These are phyloP conservation scores for Monilinia polystroma DNA, from an alignment of 2,329 filamentous ascomycete genomes.

Conservation along the genomic window DNA sequence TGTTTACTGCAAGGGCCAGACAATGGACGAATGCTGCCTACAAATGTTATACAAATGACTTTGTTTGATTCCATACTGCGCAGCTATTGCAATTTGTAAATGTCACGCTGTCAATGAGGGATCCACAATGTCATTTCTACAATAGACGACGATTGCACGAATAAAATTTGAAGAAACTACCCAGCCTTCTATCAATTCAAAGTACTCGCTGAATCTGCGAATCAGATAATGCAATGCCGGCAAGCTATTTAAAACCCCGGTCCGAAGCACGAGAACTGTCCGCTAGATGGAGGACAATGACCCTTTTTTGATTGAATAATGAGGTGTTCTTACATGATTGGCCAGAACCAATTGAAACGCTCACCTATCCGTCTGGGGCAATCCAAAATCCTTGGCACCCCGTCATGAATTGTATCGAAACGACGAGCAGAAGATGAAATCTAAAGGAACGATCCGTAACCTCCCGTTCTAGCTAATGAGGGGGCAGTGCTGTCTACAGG, in stretches of 20 bases:
- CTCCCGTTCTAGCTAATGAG: neutral
- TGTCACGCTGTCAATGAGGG: neutral
- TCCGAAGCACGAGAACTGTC: neutral
- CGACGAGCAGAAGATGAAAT: neutral
- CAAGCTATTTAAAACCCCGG: neutral
- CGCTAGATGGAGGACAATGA: neutral
- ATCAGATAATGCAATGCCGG: neutral
- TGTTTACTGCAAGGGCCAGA: neutral
- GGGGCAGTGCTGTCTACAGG: too few species aligned
- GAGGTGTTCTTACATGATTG: neutral
- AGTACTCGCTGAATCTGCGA: slow-evolving; percentile 16
- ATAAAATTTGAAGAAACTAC: neutral
- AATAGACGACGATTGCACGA: neutral
- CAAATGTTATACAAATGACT: neutral
- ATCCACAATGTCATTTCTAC: neutral
- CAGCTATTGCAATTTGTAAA: neutral
- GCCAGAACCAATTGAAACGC: neutral
- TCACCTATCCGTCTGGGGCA: neutral
- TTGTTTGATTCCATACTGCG: neutral
- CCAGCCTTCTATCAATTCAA: neutral
- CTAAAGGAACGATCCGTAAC: neutral
- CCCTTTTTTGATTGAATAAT: neutral
- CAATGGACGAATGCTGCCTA: neutral
- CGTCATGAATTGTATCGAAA: slow-evolving; percentile 1
- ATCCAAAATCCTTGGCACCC: neutral